phyloP scores from a whole-genome alignment of 768 basidiomycete genomes.

The Asterophora lycoperdoides region DNA sequence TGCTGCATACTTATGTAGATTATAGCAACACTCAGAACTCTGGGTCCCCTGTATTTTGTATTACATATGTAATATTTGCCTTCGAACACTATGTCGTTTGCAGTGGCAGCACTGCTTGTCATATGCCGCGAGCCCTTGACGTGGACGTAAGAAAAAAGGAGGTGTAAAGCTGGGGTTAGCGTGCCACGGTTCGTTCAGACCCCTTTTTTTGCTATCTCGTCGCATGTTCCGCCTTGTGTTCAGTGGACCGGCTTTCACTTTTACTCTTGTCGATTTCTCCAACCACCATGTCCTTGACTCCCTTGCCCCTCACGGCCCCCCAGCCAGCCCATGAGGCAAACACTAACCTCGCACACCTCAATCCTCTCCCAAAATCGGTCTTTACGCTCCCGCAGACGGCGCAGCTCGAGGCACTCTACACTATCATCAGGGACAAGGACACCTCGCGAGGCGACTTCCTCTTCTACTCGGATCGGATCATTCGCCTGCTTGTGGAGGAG shows the following conservation, averaged over 20 bases:
- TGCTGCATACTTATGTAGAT: no score
- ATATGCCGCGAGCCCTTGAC: background rate
- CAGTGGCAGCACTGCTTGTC: no score
- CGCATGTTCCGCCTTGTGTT: background rate
- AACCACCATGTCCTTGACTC: conserved; percentile 15
- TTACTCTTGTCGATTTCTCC: background rate
- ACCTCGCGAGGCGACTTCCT: conserved; percentile 92
- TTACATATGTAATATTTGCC: no score
- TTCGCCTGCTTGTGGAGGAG: conserved; percentile 75
- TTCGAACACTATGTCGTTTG: no score
- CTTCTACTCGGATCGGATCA: conserved; percentile 93
- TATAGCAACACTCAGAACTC: no score
- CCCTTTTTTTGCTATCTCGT: background rate
- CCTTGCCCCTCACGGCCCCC: conserved; percentile 28
- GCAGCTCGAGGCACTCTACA: conserved; percentile 93
- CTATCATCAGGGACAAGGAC: conserved; percentile 86
- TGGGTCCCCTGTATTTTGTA: no score
- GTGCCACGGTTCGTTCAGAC: no score
- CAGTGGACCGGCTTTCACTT: no score
- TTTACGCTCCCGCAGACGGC: conserved; percentile 85
- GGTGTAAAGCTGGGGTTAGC: no score
- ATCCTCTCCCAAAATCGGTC: conserved; percentile 72
- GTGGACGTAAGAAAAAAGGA: background rate
- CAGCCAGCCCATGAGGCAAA: conserved; percentile 31
- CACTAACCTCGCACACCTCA: conserved; percentile 33